phyloP scores from a whole-genome alignment of 2,329 filamentous ascomycete species.

The Gyromitra esculenta region DNA sequence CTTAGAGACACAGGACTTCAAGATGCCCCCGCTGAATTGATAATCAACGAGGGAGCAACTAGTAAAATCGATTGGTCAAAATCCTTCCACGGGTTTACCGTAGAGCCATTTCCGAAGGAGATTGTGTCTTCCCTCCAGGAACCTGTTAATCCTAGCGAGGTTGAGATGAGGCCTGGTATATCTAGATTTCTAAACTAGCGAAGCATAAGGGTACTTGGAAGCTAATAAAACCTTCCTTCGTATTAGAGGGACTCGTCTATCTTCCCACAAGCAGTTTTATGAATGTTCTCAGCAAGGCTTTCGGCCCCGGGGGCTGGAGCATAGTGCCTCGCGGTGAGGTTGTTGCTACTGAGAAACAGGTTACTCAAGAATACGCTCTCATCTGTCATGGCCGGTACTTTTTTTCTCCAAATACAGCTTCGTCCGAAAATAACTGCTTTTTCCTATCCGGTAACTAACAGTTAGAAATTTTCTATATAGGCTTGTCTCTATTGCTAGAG shows the following conservation, averaged over 20 bases:
- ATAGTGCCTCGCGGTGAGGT: conserved; percentile 86
- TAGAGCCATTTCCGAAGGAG: conserved; percentile 75
- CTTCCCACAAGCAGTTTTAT: conserved; percentile 98
- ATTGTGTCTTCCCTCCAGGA: conserved; percentile 74
- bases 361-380: conserved; percentile 92
- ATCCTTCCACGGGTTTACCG: conserved; percentile 83
- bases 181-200: not conserved
- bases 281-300: conserved; percentile 85
- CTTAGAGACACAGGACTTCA: conserved; percentile 61
- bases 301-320: conserved; percentile 95
- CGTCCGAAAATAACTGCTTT: not conserved
- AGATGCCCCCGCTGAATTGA: conserved; percentile 63
- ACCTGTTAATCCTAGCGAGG: conserved; percentile 75
- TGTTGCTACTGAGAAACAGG: conserved; percentile 79
- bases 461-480: conserved; percentile 63
- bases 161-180: conserved; percentile 84
- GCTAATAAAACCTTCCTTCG: not conserved
- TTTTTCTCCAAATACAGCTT: conserved; percentile 5
- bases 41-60: conserved; percentile 61
- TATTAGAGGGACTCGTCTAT: conserved; percentile 85
- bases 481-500: conserved; percentile 88
- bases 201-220: not conserved
- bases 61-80: conserved; percentile 79
- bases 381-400: conserved; percentile 83
- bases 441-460: conserved; percentile 5